Evolutionary conservation across 768 basidiomycete species (phyloP), one percentile per base, ranked within the genome.

Genomic region (Pulveroboletus frians): DNA sequence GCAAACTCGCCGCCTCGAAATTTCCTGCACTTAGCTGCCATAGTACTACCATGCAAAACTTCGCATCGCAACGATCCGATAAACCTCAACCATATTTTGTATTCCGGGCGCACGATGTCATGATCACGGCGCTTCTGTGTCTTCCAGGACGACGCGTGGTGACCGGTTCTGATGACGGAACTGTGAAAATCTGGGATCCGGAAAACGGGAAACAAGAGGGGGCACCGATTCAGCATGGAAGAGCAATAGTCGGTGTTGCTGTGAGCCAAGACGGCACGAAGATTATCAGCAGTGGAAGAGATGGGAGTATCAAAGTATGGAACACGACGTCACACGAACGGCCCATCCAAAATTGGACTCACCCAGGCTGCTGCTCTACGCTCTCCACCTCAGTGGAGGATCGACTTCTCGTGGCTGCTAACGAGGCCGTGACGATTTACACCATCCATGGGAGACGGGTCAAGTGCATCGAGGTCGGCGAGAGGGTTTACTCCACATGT

Each of bases 341-440:
- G 7, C 14, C 44, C 3, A 4, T 47, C 42, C 6, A 20, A 5
- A 39, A 51, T 29, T 51, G 52, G 56, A 43, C 3, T 21, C 45
- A 46, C n/a, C 11, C 21, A 5, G 10, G 13, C 2, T 8, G 3
- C 3, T 5, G 8, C 9, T 4, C 7, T 14, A 4, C 2, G 8
- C 21, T 15, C 9, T 20, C 43, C 20, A 38, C 51, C 29, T 53
- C 43, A 3, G 47, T 47, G 1, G 39, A 58, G 11, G 46, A 27
- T 17, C 34, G 11, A 26, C 31, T 51, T 9, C n/a, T 54, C 27
- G 57, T 51, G 10, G 18, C 30, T 3, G 48, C 43, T 3, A 2
- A 3, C 7, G 0, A 1, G 1, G 21, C 1, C 9, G 10, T 49
- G 13, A 17, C 13, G 0, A 5, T 51, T 9, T 46, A 27, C 26